Evolutionary conservation across 1,139 yeast genomes (phyloP), one percentile per base, ranked within the genome.

Genomic region (Hemisphaericaspora subhashii): DNA sequence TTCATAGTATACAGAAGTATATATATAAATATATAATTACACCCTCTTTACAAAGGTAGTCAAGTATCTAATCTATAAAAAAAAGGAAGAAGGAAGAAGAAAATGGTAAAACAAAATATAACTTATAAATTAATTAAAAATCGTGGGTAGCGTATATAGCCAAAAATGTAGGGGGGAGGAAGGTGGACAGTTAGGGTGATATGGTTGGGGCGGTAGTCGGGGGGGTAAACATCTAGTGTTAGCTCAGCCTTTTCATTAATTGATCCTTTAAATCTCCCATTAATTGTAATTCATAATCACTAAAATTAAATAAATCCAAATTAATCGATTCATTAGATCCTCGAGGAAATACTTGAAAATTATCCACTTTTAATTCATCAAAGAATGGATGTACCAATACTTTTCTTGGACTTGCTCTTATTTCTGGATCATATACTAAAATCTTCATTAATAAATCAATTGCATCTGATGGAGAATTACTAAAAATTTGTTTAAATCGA

Each of bases 381-480:
- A 84, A 85, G 56, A 83, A 85, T 20, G 79, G 78, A 63, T 84
- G 90, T 2, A 84, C 79, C 66, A 85, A 65, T 7, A 85, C 83
- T 43, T 78, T 66, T 54, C 80, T 72, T 39, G 92, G 88, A 40
- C 79, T 72, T 37, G 82, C 73, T 63, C 94, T 75, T 36, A 66
- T 60, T 39, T 77, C 82, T 21, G 94, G 94, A 50, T 82, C 87
- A 58, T 85, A 85, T 10, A 83, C 86, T 48, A 85, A 68, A 4
- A 85, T 80, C 48, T 74, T 78, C 75, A 81, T 74, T 51, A 85
- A 62, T 49, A 85, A 68, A 58, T 84, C 90, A 45, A 85, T 71
- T 28, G 88, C 92, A 47, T 76, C 81, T 3, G 79, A 74, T 20
- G 88, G 85, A 9, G 86, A 82, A 54, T 81, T 78, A 44, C 81